These are phyloP conservation scores for Hemileccinum rubropunctum DNA, from an alignment of 768 basidiomycete species.

Conservation along the genomic window DNA sequence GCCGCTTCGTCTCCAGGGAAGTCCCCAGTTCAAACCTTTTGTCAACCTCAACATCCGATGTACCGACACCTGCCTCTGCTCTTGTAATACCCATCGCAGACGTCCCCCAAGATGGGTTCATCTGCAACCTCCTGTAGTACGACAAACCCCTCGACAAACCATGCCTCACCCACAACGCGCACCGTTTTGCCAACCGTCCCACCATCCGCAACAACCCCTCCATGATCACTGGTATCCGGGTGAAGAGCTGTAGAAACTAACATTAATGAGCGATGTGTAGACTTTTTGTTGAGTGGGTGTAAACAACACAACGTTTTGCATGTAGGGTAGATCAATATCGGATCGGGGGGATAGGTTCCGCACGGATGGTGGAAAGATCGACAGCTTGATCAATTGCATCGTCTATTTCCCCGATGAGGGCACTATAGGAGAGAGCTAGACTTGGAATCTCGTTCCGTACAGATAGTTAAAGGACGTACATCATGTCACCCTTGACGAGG, in stretches of 20 bases:
- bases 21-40: too few species aligned
- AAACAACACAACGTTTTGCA: too few species aligned
- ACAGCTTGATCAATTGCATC: conserved; percentile 72
- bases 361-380: conserved; percentile 75
- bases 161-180: too few species aligned
- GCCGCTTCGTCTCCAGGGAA: too few species aligned
- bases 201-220: too few species aligned
- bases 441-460: background rate
- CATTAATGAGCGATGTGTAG: too few species aligned
- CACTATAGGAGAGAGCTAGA: conserved; percentile 37
- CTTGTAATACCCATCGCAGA: conserved; percentile 18
- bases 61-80: too few species aligned
- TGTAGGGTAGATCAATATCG: conserved; percentile 49
- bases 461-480: conserved; percentile 55
- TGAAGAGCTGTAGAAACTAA: too few species aligned
- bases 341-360: conserved; percentile 84
- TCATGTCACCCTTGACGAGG: conserved; percentile 97
- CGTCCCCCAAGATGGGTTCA: conserved; percentile 29
- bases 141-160: conserved; percentile 62
- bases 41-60: too few species aligned
- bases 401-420: conserved; percentile 84
- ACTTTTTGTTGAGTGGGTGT: too few species aligned
- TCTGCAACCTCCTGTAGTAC: conserved; percentile 61
- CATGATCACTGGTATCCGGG: too few species aligned
- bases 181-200: too few species aligned